These are phyloP conservation scores for Starmera pachycereana DNA, from an alignment of 805 yeast species.

Conservation along the genomic window DNA sequence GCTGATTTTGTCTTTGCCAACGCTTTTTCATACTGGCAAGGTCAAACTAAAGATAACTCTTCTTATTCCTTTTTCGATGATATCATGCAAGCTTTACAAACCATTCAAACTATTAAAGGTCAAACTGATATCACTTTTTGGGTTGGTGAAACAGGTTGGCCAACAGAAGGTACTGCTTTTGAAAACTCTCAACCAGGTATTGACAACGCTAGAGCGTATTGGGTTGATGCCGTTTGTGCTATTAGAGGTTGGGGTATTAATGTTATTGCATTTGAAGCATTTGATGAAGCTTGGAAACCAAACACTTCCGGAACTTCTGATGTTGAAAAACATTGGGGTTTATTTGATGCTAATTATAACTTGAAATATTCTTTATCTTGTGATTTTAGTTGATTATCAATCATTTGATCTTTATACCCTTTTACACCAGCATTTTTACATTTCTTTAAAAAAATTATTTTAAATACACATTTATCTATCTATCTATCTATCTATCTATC, in stretches of 20 bases:
- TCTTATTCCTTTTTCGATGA: conserved; percentile 92
- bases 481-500: too few relatives aligned
- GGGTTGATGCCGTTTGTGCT: conserved; percentile 86
- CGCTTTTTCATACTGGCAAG: conserved; percentile 99
- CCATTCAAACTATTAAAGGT: conserved; percentile 79
- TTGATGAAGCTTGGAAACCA: conserved; percentile 96
- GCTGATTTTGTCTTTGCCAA: conserved; percentile 85
- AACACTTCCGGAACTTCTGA: conserved; percentile 73
- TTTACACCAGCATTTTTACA: too few relatives aligned
- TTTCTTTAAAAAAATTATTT: too few relatives aligned
- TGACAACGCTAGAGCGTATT: conserved; percentile 66
- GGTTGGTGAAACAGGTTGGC: conserved; percentile 99
- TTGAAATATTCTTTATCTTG: conserved; percentile 39
- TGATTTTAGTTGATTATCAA: conserved; percentile 26
- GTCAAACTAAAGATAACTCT: conserved; percentile 75
- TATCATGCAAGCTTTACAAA: conserved; percentile 93
- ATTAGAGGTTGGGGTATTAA: conserved; percentile 95
- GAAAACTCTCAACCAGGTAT: conserved; percentile 59
- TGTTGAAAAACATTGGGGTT: conserved; percentile 96
- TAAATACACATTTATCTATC: too few relatives aligned
- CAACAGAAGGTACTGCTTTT: conserved; percentile 71
- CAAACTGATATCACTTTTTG: conserved; percentile 78
- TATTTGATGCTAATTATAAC: conserved; percentile 44
- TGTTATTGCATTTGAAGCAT: conserved; percentile 88
- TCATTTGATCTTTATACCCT: too few relatives aligned